phyloP scores from a whole-genome alignment of 208 protist species.

The Crithidia bombi region DNA sequence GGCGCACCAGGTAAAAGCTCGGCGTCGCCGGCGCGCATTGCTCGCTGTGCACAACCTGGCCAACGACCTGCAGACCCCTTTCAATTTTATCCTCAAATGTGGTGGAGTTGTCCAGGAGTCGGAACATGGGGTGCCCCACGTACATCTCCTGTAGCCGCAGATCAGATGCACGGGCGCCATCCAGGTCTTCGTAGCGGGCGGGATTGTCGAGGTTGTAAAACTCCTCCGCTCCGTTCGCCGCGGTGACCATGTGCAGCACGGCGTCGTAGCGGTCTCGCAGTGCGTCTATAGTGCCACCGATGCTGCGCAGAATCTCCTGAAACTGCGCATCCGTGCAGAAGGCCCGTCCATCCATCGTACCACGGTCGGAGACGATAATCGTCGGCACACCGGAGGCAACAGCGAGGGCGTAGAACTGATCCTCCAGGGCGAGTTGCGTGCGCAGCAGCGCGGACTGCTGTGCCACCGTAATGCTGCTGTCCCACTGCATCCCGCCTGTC shows the following conservation, averaged over 20 bases:
- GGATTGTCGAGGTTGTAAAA: slow-evolving; percentile 87
- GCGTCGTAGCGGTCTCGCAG: slow-evolving; percentile 86
- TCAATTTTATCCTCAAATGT: slow-evolving; percentile 84
- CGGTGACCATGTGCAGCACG: slow-evolving; percentile 85
- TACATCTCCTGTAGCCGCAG: slow-evolving; percentile 80
- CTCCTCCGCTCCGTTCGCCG: slow-evolving; percentile 68
- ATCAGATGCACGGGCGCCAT: slow-evolving; percentile 79
- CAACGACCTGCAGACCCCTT: slow-evolving; percentile 67
- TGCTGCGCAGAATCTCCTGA: slow-evolving; percentile 41
- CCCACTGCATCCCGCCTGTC: slow-evolving; percentile 74
- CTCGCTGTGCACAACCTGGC: slow-evolving; percentile 46
- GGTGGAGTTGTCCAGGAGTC: slow-evolving; percentile 77
- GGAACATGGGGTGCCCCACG: slow-evolving; percentile 71
- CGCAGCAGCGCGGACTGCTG: slow-evolving; percentile 73
- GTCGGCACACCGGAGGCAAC: slow-evolving; percentile 46
- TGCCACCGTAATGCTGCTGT: slow-evolving; percentile 41
- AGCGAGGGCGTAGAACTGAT: slow-evolving; percentile 76
- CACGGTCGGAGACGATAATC: slow-evolving; percentile 77
- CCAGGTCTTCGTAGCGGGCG: slow-evolving; percentile 77
- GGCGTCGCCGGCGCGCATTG: slow-evolving; percentile 27
- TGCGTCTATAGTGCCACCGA: slow-evolving; percentile 53
- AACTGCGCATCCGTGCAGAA: slow-evolving; percentile 78
- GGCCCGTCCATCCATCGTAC: slow-evolving; percentile 86
- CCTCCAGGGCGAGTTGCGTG: slow-evolving; percentile 76
- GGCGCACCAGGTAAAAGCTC: slow-evolving; percentile 53